Evolutionary conservation across 1,284 basidiomycete genomes (phyloP), one percentile per base, ranked within the genome.

Genomic region (Cerioporus squamosus): DNA sequence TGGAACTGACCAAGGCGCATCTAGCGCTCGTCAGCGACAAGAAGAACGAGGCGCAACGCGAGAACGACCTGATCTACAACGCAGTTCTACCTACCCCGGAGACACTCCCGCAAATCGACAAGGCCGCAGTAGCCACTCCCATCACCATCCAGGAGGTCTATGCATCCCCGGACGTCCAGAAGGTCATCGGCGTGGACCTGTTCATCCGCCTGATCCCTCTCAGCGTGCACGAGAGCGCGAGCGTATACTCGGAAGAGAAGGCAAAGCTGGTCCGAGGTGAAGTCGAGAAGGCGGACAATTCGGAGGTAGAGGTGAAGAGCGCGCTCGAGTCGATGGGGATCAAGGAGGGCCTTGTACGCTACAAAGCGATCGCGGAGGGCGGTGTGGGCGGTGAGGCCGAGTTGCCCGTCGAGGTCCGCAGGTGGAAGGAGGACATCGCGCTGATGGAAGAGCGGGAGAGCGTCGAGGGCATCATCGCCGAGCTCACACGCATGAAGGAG

Each of bases 11-110:
- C 22, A 96, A 96, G 71, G 83, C 90, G 0, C 95, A 97, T 62
- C 79, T 90, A 7, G 84, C 91, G 1, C 76, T 95, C 26, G 90
- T 91, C 66, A 79, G 83, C 0, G 95, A 97, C 65, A 86, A 86
- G 55, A 90, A 88, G 71, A 80, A 76, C 51, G 88, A 93, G 55
- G 92, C 93, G 0, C 83, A 87, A 56, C 87, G 91, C 57, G 95
- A 98, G 77, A 99, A 99, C 73, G 97, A 99, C 70, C 84, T 99
- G 46, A 97, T 99, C 66, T 99, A 99, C 78, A 96, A 99, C 71
- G 94, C 94, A n/a, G 85, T 97, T 55, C 77, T 96, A 0, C 94
- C 95, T 0, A 80, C 90, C 4, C 83, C 90, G 15, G 93, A 95
- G 18, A 84, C 91, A 0, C 82, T 99, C 0, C 87, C 95, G 0